Evolutionary conservation across 331 rosid genomes (phyloP).

Genomic region (Quercus lobata): DNA sequence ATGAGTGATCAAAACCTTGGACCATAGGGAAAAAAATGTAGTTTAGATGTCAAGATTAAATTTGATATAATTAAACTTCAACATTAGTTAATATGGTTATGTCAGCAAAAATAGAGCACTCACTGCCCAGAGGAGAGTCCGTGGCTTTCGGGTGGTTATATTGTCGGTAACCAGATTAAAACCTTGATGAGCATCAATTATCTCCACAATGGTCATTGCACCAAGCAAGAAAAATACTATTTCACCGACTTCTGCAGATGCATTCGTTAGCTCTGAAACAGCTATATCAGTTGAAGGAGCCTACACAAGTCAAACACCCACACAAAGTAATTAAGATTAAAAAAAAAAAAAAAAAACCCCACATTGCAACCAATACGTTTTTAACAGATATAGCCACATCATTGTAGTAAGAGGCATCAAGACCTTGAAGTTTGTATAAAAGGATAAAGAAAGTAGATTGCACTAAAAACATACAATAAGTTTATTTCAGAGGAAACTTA

Average conservation of each 20-base stretch:
- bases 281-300: constrained; percentile 94
- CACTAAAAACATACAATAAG: neutral
- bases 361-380: neutral
- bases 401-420: neutral
- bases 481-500: neutral
- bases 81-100: neutral
- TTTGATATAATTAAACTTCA: neutral
- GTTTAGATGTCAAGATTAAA: neutral
- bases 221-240: constrained; percentile 96
- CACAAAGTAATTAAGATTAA: constrained; percentile 1
- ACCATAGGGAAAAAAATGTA: neutral
- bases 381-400: neutral
- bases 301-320: constrained; percentile 32
- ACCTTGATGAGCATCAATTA: constrained; percentile 92
- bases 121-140: constrained; percentile 97
- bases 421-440: neutral
- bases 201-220: constrained; percentile 97
- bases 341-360: neutral
- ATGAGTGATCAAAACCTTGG: neutral
- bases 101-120: constrained; percentile 34
- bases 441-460: neutral
- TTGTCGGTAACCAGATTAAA: constrained; percentile 91
- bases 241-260: constrained; percentile 96
- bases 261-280: constrained; percentile 77
- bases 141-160: constrained; percentile 84